phyloP scores from a whole-genome alignment of 2,329 filamentous ascomycete species.

The Penicillium sp. region DNA sequence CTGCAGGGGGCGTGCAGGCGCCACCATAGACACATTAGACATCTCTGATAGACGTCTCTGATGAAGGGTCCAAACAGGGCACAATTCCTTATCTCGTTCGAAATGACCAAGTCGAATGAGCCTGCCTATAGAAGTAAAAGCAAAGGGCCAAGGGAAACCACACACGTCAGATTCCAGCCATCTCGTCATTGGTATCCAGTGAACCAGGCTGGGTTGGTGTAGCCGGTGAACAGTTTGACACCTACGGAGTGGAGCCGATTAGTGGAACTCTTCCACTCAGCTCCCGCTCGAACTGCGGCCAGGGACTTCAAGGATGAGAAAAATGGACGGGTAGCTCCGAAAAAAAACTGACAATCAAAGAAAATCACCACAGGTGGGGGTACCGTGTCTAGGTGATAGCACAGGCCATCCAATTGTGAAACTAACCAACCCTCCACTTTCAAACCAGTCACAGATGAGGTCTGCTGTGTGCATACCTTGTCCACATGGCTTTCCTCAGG shows the following conservation, averaged over 20 bases:
- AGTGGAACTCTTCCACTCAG: conserved; percentile 5
- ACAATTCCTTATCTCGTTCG: not conserved
- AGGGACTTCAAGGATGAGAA: not conserved
- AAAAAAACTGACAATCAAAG: not conserved
- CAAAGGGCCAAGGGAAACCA: not conserved
- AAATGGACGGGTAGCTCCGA: conserved; percentile 2
- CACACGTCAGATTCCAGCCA: not conserved
- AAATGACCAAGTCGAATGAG: not conserved
- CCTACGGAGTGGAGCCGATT: conserved; percentile 5
- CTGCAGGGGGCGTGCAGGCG: not conserved
- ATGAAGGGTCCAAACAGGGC: not conserved
- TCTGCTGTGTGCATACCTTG: conserved; percentile 1
- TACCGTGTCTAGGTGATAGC: not conserved
- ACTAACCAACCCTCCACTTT: not conserved
- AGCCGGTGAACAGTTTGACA: conserved; percentile 20
- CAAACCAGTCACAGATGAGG: not conserved
- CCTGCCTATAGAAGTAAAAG: not conserved
- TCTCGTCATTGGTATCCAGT: conserved; percentile 1
- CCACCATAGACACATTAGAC: not conserved
- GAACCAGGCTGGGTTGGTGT: conserved; percentile 1
- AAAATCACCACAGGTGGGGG: not conserved
- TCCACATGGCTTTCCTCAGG: conserved; percentile 6
- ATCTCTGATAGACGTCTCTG: not conserved
- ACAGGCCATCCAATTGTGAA: not conserved
- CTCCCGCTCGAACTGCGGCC: conserved; percentile 9